Evolutionary conservation across 306 rosid species (phyloP), one percentile per base, ranked within the genome.

Genomic region (Prunus salicina): DNA sequence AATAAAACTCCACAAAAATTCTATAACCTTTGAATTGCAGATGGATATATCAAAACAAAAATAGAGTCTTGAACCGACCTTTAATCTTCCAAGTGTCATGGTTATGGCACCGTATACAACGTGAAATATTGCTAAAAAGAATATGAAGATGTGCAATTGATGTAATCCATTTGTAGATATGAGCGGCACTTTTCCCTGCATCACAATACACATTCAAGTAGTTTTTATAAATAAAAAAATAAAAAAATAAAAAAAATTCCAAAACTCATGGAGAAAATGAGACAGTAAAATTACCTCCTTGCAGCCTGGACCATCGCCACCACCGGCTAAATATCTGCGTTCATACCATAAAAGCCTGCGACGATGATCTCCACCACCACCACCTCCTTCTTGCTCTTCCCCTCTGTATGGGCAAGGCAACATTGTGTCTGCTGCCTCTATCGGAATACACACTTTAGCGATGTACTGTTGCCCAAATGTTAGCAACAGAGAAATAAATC

Each of bases 131-230:
- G 98, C 98, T 83, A 93, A 84, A 86, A 93, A 93, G 84, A 93
- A 93, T 80, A 93, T 93, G 91, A 93, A 93, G 86, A 93, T 93
- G 85, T 93, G 98, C 24, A 93, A 70, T 76, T 95, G 98, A 86
- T 95, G 98, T 64, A 95, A 79, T 52, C 90, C 98, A 65, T 76
- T 28, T 57, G 89, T 75, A 3, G 98, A 90, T 72, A 95, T 95
- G 61, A 95, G 91, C 34, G 97, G 93, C 57, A 27, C 51, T 15
- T 75, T 7, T 0, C 98, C 98, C 98, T 95, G 72, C 73, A 82
- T 51, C 51, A 72, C 20, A 43, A 63, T 66, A 24, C 7, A 52
- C 19, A 47, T 12, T 47, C 15, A 10, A 47, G 2, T 47, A 47
- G 13, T 12, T 46, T 3, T 10, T n/a, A n/a, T n/a, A n/a, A n/a